Evolutionary conservation across 2,329 filamentous ascomycete genomes (phyloP).

Genomic region (Claviceps citrina): DNA sequence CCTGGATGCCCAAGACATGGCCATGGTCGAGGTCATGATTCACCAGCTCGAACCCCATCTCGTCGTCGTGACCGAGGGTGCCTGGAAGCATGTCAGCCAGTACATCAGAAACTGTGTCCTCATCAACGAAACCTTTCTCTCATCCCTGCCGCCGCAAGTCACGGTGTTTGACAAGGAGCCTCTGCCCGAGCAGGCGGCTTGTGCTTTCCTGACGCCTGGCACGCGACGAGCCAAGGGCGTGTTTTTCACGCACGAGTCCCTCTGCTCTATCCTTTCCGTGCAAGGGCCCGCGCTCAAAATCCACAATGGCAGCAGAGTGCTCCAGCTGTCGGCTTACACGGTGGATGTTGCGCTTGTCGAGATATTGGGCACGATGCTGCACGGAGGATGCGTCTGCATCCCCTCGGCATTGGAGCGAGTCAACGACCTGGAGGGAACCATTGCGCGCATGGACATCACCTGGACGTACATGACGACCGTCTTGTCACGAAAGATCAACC

Average conservation of each 20-base stretch:
- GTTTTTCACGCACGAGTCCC: slow-evolving; percentile 43
- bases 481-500: slow-evolving; percentile 32
- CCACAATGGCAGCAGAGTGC: slow-evolving; percentile 34
- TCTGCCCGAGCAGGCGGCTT: slow-evolving; percentile 35
- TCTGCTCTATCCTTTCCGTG: slow-evolving; percentile 37
- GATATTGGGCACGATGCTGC: slow-evolving; percentile 34
- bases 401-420: slow-evolving; percentile 34
- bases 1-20: slow-evolving; percentile 29
- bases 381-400: slow-evolving; percentile 45
- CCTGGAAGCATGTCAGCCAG: slow-evolving; percentile 23
- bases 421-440: slow-evolving; percentile 33
- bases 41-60: slow-evolving; percentile 28
- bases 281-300: slow-evolving; percentile 37
- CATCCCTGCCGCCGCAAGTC: slow-evolving; percentile 18
- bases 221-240: slow-evolving; percentile 41
- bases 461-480: slow-evolving; percentile 43
- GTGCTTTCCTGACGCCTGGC: slow-evolving; percentile 42
- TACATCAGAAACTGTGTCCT: slow-evolving; percentile 26
- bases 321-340: slow-evolving; percentile 39
- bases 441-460: slow-evolving; percentile 34
- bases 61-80: slow-evolving; percentile 28
- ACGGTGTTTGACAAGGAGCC: slow-evolving; percentile 18
- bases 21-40: slow-evolving; percentile 26
- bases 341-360: slow-evolving; percentile 39
- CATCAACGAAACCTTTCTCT: slow-evolving; percentile 27